These are phyloP conservation scores for Penicillium salamii DNA, from an alignment of 495 filamentous ascomycete species.

Conservation along the genomic window DNA sequence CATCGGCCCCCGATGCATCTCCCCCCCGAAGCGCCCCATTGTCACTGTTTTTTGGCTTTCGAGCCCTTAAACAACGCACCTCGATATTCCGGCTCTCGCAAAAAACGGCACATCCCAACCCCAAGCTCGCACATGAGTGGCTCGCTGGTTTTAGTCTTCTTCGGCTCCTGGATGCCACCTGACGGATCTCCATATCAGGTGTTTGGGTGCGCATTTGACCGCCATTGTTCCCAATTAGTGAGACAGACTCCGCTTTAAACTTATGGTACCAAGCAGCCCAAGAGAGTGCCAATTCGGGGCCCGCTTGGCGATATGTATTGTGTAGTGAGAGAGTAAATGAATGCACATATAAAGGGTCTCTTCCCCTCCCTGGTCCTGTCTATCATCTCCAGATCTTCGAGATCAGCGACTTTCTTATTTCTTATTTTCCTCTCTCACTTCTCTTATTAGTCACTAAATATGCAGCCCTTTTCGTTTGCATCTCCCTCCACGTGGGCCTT, in stretches of 20 bases:
- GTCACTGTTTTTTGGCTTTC: background rate
- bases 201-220: background rate
- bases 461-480: conserved; percentile 7
- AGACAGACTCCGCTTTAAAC: background rate
- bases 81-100: background rate
- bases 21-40: background rate
- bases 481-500: conserved; percentile 9
- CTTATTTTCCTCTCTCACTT: background rate
- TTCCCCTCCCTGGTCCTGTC: background rate
- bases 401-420: background rate
- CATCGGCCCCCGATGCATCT: background rate
- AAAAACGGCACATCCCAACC: background rate
- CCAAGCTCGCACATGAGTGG: conserved; percentile 1
- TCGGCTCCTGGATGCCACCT: background rate
- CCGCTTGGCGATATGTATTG: too few relatives aligned
- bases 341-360: background rate
- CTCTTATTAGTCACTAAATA: background rate
- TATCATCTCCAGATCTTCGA: background rate
- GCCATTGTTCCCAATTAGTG: too few relatives aligned
- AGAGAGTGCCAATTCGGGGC: background rate
- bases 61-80: background rate
- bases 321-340: background rate
- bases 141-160: background rate
- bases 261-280: background rate
- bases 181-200: conserved; percentile 6